These are phyloP conservation scores for Lepidium aucheri DNA, from an alignment of 345 rosid genomes.

Conservation along the genomic window DNA sequence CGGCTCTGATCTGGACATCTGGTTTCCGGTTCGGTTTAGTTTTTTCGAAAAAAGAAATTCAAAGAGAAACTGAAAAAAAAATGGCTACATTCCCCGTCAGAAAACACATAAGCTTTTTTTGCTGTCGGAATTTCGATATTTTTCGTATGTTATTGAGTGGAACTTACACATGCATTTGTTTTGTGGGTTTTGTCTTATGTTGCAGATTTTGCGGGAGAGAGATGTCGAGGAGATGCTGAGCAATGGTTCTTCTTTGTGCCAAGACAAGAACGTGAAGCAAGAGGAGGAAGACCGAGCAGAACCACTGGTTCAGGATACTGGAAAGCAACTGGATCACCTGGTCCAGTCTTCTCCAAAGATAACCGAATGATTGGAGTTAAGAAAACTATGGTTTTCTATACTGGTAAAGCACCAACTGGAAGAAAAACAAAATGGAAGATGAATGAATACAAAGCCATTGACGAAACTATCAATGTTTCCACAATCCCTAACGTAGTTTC, in stretches of 20 bases:
- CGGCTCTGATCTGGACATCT: background rate
- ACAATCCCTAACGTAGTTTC: constrained; percentile 37
- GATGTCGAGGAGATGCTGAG: constrained; percentile 58
- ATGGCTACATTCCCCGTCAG: too few relatives aligned
- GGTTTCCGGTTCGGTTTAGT: background rate
- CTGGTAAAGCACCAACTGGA: constrained; percentile 76
- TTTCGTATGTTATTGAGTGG: too few relatives aligned
- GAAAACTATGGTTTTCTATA: constrained; percentile 94
- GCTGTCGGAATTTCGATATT: too few relatives aligned
- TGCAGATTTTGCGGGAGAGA: constrained; percentile 59
- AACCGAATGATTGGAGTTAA: constrained; percentile 64
- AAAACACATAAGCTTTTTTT: too few relatives aligned
- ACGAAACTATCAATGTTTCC: constrained; percentile 26
- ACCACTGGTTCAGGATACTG: constrained; percentile 85
- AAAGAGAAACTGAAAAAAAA: too few relatives aligned
- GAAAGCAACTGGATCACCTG: constrained; percentile 96
- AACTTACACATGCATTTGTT: background rate
- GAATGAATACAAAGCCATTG: constrained; percentile 84
- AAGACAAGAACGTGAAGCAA: constrained; percentile 77
- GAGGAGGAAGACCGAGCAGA: constrained; percentile 76
- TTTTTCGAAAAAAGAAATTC: too few relatives aligned
- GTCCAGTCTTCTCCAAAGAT: constrained; percentile 63
- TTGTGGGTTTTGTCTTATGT: background rate
- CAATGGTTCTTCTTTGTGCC: constrained; percentile 95
- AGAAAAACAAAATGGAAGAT: constrained; percentile 93